These are phyloP conservation scores for Pisolithus microcarpus DNA, from an alignment of 768 basidiomycete genomes.

Conservation along the genomic window DNA sequence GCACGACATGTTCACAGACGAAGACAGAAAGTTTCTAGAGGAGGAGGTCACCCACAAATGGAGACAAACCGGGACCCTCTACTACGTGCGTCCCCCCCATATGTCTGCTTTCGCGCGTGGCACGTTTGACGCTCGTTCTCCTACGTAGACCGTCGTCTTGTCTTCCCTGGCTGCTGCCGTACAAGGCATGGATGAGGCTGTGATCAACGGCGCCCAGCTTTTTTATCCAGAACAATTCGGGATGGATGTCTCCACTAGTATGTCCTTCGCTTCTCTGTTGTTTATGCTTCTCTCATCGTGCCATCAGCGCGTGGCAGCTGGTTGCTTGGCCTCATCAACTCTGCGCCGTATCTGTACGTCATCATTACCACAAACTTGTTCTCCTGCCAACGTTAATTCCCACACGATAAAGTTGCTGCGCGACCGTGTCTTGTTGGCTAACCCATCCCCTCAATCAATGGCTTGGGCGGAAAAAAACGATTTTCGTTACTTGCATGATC, in stretches of 20 bases:
- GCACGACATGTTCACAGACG: constrained; percentile 34
- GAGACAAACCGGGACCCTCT: constrained; percentile 41
- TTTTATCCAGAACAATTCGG: constrained; percentile 50
- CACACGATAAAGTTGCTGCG: constrained; percentile 41
- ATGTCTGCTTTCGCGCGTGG: background rate
- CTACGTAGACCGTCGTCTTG: constrained; percentile 38
- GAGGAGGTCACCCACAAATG: constrained; percentile 43
- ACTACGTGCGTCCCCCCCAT: constrained; percentile 25
- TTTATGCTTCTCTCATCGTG: background rate
- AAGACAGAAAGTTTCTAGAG: constrained; percentile 37
- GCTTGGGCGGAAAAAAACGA: constrained; percentile 55
- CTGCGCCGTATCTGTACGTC: constrained; percentile 48
- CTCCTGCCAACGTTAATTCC: background rate
- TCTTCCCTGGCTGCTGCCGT: constrained; percentile 75
- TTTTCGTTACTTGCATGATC: constrained; percentile 53
- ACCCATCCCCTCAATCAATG: constrained; percentile 48
- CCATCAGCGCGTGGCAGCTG: constrained; percentile 47
- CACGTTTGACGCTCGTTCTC: constrained; percentile 24
- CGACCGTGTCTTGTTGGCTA: constrained; percentile 53
- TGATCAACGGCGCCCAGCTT: constrained; percentile 39
- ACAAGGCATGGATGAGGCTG: constrained; percentile 48
- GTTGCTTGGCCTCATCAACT: constrained; percentile 72
- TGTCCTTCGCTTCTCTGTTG: constrained; percentile 10
- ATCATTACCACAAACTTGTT: constrained; percentile 8
- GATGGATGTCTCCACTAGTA: constrained; percentile 28